phyloP scores from a whole-genome alignment of 2,329 filamentous ascomycete genomes.

The Alternaria rosae region DNA sequence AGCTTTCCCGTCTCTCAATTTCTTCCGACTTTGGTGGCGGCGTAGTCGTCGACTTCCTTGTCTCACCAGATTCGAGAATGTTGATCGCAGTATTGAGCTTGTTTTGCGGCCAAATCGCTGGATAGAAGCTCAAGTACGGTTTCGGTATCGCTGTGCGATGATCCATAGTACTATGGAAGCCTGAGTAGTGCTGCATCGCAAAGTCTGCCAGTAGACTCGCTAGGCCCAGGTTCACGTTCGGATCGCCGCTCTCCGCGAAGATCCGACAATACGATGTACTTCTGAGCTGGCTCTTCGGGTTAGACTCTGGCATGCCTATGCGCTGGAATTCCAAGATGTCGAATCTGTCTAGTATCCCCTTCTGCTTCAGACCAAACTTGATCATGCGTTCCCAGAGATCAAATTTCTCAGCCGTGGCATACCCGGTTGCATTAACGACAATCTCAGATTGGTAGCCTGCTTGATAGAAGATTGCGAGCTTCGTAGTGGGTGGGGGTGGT shows the following conservation, averaged over 20 bases:
- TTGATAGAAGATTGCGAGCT: constrained; percentile 50
- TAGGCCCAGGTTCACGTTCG: constrained; percentile 30
- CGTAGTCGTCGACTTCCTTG: background rate
- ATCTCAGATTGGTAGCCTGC: constrained; percentile 53
- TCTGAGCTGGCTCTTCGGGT: constrained; percentile 38
- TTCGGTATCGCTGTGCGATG: constrained; percentile 39
- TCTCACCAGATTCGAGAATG: constrained; percentile 38
- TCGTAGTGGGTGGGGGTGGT: constrained; percentile 52
- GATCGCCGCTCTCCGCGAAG: constrained; percentile 38
- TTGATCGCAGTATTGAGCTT: constrained; percentile 40
- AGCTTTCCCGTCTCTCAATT: constrained; percentile 28
- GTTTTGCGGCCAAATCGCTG: constrained; percentile 37
- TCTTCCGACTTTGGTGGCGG: background rate
- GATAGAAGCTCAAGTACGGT: constrained; percentile 45
- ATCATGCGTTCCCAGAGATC: constrained; percentile 59
- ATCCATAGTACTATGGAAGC: constrained; percentile 41
- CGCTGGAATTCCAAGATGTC: constrained; percentile 63
- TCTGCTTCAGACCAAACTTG: constrained; percentile 52
- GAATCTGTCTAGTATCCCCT: constrained; percentile 50
- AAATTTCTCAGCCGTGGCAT: constrained; percentile 59
- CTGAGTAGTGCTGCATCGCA: constrained; percentile 43
- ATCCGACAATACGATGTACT: constrained; percentile 45
- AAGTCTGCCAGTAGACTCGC: constrained; percentile 33
- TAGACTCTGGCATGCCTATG: constrained; percentile 36
- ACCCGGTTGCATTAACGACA: constrained; percentile 48